Evolutionary conservation across 331 rosid genomes (phyloP).

Genomic region (Stylosanthes scabra): DNA sequence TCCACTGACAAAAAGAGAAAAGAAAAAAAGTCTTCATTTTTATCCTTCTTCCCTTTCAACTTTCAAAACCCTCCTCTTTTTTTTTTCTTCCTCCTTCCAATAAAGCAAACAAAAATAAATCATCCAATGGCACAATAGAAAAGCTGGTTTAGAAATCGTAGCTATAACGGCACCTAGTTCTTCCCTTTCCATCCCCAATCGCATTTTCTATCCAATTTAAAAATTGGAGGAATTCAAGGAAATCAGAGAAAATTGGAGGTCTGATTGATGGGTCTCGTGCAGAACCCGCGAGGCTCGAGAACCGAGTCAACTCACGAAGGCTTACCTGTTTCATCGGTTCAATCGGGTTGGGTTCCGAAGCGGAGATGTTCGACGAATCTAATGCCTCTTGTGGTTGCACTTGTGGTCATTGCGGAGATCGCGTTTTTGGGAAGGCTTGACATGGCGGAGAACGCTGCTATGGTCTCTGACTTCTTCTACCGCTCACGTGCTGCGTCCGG

Average conservation of each 20-base stretch:
- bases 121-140: too few relatives aligned
- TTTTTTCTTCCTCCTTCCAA: neutral
- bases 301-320: conserved; percentile 55
- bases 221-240: conserved; percentile 23
- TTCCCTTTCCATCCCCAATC: conserved; percentile 21
- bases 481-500: conserved; percentile 39
- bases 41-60: neutral
- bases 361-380: conserved; percentile 70
- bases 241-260: conserved; percentile 4
- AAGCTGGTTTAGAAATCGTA: conserved; percentile 1
- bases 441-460: conserved; percentile 71
- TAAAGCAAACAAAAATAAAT: neutral
- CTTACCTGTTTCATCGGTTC: conserved; percentile 46
- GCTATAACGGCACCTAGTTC: conserved; percentile 18
- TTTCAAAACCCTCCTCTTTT: neutral
- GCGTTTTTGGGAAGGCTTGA: conserved; percentile 81
- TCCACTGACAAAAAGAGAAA: too few relatives aligned
- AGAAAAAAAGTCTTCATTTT: too few relatives aligned
- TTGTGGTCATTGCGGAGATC: conserved; percentile 89
- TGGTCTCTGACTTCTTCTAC: conserved; percentile 75
- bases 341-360: conserved; percentile 47
- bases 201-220: conserved; percentile 31
- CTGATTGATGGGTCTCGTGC: conserved; percentile 57
- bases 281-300: conserved; percentile 71
- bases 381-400: conserved; percentile 67